These are phyloP conservation scores for sorghum (Sorghum bicolor) DNA, from an alignment of 176 grass and related monocot species.

Conservation along the genomic window DNA sequence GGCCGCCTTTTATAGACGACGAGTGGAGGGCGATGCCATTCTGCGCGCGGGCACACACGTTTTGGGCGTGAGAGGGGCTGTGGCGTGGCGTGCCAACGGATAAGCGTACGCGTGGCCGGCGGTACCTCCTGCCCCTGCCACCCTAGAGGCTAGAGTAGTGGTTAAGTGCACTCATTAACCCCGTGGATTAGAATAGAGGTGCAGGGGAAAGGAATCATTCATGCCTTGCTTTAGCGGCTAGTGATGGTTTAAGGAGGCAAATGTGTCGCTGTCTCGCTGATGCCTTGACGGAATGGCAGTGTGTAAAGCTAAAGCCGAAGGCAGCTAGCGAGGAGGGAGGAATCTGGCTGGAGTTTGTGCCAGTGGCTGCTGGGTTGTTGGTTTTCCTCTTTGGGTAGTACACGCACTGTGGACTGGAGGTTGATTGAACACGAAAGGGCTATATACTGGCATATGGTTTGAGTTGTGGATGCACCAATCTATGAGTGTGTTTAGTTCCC, in stretches of 20 bases:
- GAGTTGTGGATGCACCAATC: neutral
- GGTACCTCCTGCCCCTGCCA: neutral
- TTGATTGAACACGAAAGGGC: neutral
- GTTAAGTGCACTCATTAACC: slow-evolving; percentile 5
- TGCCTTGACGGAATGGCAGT: neutral
- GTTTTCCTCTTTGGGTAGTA: neutral
- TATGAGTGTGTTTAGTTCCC: too few relatives aligned
- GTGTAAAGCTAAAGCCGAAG: neutral
- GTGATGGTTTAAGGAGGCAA: neutral
- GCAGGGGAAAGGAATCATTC: neutral
- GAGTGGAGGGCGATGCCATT: neutral
- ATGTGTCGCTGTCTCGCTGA: neutral
- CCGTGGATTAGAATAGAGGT: slow-evolving; percentile 6
- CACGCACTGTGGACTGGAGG: neutral
- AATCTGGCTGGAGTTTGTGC: neutral
- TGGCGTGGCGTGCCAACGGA: slow-evolving; percentile 18
- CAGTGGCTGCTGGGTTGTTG: neutral
- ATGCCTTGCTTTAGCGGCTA: neutral
- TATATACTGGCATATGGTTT: neutral
- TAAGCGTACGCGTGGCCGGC: slow-evolving; percentile 1
- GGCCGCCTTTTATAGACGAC: slow-evolving; percentile 26
- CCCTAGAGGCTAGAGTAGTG: neutral
- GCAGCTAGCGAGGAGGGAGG: neutral
- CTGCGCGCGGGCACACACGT: slow-evolving; percentile 17
- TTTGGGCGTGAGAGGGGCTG: slow-evolving; percentile 17